These are phyloP conservation scores for Fusarium cicatricum DNA, from an alignment of 2,329 filamentous ascomycete species.

Conservation along the genomic window DNA sequence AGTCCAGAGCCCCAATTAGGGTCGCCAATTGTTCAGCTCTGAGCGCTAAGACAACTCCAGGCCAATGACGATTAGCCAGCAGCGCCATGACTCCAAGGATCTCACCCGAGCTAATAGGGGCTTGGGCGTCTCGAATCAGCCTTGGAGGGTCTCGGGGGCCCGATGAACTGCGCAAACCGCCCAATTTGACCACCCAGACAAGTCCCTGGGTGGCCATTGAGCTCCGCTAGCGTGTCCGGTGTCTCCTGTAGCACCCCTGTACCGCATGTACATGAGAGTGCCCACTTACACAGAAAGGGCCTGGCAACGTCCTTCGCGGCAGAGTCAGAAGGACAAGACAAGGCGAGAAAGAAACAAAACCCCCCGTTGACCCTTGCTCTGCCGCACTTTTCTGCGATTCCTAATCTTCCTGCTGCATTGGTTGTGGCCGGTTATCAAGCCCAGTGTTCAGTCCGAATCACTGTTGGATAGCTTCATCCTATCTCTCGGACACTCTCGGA, in stretches of 20 bases:
- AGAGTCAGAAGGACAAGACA: constrained; percentile 12
- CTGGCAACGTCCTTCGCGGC: constrained; percentile 2
- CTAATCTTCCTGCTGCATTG: background rate
- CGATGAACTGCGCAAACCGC: background rate
- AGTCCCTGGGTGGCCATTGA: constrained; percentile 23
- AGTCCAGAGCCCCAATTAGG: constrained; percentile 7
- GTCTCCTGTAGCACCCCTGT: constrained; percentile 10
- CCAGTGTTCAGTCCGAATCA: constrained; percentile 5
- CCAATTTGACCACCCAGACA: constrained; percentile 12
- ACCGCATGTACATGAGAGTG: constrained; percentile 6
- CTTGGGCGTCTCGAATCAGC: background rate
- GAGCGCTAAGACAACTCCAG: constrained; percentile 17
- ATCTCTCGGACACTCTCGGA: constrained; percentile 11
- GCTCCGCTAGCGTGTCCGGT: constrained; percentile 16
- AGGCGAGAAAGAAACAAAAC: constrained; percentile 27
- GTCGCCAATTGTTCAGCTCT: constrained; percentile 33
- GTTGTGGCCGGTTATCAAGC: background rate
- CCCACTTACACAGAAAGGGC: constrained; percentile 11
- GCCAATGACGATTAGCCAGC: constrained; percentile 25
- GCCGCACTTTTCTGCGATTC: background rate
- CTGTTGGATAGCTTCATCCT: constrained; percentile 20
- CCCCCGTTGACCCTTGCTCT: constrained; percentile 17
- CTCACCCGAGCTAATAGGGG: constrained; percentile 14
- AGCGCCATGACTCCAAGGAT: constrained; percentile 21
- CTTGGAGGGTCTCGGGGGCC: background rate